Evolutionary conservation across 116 monocot species (phyloP).

Genomic region (Cymodocea nodosa): DNA sequence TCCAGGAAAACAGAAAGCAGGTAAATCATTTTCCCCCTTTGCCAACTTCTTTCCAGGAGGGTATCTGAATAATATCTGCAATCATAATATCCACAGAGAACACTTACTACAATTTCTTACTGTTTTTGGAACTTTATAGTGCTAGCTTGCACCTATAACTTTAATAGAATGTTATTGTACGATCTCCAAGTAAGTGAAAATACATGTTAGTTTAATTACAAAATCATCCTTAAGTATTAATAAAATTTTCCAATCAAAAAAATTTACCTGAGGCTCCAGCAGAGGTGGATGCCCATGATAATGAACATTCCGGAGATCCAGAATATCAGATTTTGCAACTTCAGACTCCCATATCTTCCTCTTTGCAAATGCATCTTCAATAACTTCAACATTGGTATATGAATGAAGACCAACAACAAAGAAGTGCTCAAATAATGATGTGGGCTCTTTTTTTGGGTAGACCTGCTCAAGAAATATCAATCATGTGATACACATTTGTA

Average conservation of each 20-base stretch:
- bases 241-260: neutral
- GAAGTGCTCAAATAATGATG: slow-evolving; percentile 80
- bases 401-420: slow-evolving; percentile 89
- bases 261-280: slow-evolving; percentile 76
- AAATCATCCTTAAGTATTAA: neutral
- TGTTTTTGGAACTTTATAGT: neutral
- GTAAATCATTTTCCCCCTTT: slow-evolving; percentile 73
- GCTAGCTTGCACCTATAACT: too few species aligned
- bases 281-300: slow-evolving; percentile 55
- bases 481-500: slow-evolving; percentile 1
- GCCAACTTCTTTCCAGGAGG: slow-evolving; percentile 73
- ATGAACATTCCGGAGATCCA: slow-evolving; percentile 58
- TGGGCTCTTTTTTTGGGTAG: slow-evolving; percentile 42
- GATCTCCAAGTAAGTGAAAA: neutral
- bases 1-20: slow-evolving; percentile 89
- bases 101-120: neutral
- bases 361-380: slow-evolving; percentile 70
- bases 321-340: slow-evolving; percentile 52
- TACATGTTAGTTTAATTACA: neutral
- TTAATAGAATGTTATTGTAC: too few species aligned
- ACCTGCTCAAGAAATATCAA: slow-evolving; percentile 29
- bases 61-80: slow-evolving; percentile 85
- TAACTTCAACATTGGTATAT: slow-evolving; percentile 60
- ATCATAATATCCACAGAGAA: neutral
- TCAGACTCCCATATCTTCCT: slow-evolving; percentile 73